Percentiles rank a stretch among this genome's conserved stretches.
phyloP scores from a whole-genome alignment of 495 filamentous ascomycete species.

The Penicillium robsamsonii region DNA sequence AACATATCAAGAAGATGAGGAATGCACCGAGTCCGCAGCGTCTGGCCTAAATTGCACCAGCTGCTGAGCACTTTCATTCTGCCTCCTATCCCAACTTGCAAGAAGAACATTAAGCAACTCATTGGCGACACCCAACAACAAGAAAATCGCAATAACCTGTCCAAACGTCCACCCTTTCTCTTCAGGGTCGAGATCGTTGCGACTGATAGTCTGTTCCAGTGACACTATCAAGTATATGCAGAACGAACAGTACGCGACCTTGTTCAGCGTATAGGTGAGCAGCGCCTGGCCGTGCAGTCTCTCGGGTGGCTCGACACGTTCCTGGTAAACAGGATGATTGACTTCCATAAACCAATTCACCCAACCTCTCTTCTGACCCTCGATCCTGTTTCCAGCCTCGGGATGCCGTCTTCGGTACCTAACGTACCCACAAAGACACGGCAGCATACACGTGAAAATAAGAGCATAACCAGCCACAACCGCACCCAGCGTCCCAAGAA shows the following conservation, averaged over 20 bases:
- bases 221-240: slow-evolving; percentile 23
- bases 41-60: slow-evolving; percentile 4
- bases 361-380: slow-evolving; percentile 3
- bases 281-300: slow-evolving; percentile 9
- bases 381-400: slow-evolving; percentile 2
- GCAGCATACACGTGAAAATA: slow-evolving; percentile 15
- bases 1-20: neutral
- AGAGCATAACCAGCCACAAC: slow-evolving; percentile 9
- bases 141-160: slow-evolving; percentile 22
- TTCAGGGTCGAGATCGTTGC: slow-evolving; percentile 15
- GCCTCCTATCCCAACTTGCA: slow-evolving; percentile 19
- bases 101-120: slow-evolving; percentile 21
- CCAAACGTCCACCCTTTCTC: slow-evolving; percentile 22
- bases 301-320: neutral
- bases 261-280: slow-evolving; percentile 15
- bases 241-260: slow-evolving; percentile 14
- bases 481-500: slow-evolving; percentile 13
- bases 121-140: slow-evolving; percentile 22
- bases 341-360: slow-evolving; percentile 12
- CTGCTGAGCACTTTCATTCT: slow-evolving; percentile 7
- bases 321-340: neutral
- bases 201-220: slow-evolving; percentile 22
- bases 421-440: slow-evolving; percentile 11
- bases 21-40: neutral
- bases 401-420: slow-evolving; percentile 1